Evolutionary conservation across 768 basidiomycete genomes (phyloP).

Genomic region (Xanthoconium stramineum): DNA sequence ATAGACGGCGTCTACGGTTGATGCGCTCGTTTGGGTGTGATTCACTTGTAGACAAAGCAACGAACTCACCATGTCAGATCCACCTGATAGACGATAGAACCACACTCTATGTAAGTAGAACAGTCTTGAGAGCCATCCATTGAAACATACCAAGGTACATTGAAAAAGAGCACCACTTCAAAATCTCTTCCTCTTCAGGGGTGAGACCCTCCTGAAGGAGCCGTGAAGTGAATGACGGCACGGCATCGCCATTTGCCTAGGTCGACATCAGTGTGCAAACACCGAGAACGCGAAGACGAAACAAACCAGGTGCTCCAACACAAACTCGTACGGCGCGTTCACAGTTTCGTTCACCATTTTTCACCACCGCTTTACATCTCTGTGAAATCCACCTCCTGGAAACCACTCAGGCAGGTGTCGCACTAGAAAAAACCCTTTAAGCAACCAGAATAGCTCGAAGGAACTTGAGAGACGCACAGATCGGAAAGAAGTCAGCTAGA

Average conservation of each 20-base stretch:
- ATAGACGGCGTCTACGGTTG: neutral
- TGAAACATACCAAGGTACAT: neutral
- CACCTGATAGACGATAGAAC: neutral
- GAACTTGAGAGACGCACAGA: neutral
- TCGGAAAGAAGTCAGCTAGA: neutral
- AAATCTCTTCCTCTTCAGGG: neutral
- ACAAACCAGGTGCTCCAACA: neutral
- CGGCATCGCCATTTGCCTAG: neutral
- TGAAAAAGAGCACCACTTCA: neutral
- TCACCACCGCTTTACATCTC: neutral
- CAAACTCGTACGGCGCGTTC: neutral
- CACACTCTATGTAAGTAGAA: neutral
- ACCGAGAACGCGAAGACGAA: neutral
- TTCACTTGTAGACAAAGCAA: neutral
- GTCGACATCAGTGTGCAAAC: neutral
- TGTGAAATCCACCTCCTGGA: neutral
- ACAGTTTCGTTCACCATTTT: neutral
- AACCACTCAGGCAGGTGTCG: neutral
- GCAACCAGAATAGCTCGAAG: neutral
- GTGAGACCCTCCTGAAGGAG: neutral
- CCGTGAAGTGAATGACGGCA: neutral
- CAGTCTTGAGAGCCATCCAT: neutral
- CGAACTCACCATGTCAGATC: neutral
- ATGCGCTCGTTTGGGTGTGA: neutral
- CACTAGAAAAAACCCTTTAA: neutral